Conservation (phyloP, 2,329 filamentous ascomycete species). For the Emmonsiellopsis sp. region DNA sequence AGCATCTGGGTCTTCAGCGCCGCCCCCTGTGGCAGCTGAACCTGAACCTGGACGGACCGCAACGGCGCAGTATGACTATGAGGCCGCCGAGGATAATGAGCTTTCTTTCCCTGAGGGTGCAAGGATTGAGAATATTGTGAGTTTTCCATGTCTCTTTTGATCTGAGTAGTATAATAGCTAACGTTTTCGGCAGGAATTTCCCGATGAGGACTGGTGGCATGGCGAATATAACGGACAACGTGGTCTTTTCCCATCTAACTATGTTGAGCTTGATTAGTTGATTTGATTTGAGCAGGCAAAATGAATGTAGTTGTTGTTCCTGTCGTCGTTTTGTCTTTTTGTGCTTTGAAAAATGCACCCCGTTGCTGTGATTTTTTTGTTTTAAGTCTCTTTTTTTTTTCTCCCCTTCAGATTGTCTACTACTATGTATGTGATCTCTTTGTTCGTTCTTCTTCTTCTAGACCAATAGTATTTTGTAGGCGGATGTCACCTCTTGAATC, state of each 20-base stretch:
- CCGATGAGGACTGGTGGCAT: conserved; percentile 98
- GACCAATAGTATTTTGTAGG: no score
- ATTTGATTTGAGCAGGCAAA: neutral
- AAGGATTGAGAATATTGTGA: conserved; percentile 67
- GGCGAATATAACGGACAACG: conserved; percentile 70
- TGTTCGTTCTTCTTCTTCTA: no score
- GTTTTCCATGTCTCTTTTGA: conserved; percentile 22
- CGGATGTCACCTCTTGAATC: no score
- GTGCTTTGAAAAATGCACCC: neutral
- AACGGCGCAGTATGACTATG: conserved; percentile 87
- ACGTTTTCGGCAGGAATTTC: conserved; percentile 60
- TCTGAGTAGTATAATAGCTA: neutral
- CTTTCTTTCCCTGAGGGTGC: conserved; percentile 82
- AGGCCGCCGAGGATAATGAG: conserved; percentile 88
- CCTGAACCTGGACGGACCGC: conserved; percentile 46
- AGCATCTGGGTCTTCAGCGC: conserved; percentile 31
- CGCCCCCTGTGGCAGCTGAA: conserved; percentile 31
- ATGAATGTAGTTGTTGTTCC: no score
- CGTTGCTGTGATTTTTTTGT: neutral
- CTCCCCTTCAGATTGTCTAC: no score
- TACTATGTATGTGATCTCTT: no score
- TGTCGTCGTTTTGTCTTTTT: neutral
- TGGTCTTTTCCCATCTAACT: conserved; percentile 66
- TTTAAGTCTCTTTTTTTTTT: neutral
- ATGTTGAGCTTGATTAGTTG: conserved; percentile 35